Evolutionary conservation across 306 rosid species (phyloP).

Genomic region (Cajanus cajan): DNA sequence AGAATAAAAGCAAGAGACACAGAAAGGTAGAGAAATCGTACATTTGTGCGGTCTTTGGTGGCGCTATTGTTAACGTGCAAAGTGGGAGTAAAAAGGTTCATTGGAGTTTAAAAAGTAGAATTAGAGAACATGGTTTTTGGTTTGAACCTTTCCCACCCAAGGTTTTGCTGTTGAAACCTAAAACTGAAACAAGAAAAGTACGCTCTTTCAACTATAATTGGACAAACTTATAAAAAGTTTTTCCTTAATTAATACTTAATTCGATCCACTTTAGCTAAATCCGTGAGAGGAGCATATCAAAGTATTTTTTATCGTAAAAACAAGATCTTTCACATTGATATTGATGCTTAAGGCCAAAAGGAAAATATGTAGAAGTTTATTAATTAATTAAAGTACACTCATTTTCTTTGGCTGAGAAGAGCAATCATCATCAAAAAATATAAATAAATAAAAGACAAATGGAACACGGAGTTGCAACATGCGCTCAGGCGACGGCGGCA

Average conservation of each 20-base stretch:
- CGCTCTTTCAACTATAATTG: background rate
- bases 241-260: background rate
- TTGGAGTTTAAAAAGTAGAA: slow-evolving; percentile 41
- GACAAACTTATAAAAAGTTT: background rate
- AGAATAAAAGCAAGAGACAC: slow-evolving; percentile 18
- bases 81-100: slow-evolving; percentile 45
- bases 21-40: background rate
- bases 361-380: too few relatives aligned
- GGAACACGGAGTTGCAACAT: slow-evolving; percentile 18
- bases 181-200: background rate
- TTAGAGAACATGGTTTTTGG: slow-evolving; percentile 38
- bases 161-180: slow-evolving; percentile 32
- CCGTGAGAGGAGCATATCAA: too few relatives aligned
- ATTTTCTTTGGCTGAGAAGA: too few relatives aligned
- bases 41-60: slow-evolving; percentile 54
- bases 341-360: too few relatives aligned
- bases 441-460: too few relatives aligned
- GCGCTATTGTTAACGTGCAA: slow-evolving; percentile 19
- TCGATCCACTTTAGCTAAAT: too few relatives aligned
- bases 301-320: too few relatives aligned
- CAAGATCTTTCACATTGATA: too few relatives aligned
- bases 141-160: slow-evolving; percentile 40
- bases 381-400: too few relatives aligned
- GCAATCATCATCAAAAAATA: too few relatives aligned
- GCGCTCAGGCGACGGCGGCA: background rate